A percentile compares a stretch with the other conserved stretches of the same genome.
Evolutionary conservation across 73 alveolate genomes (phyloP).

Genomic region (Diophrys sp.): DNA sequence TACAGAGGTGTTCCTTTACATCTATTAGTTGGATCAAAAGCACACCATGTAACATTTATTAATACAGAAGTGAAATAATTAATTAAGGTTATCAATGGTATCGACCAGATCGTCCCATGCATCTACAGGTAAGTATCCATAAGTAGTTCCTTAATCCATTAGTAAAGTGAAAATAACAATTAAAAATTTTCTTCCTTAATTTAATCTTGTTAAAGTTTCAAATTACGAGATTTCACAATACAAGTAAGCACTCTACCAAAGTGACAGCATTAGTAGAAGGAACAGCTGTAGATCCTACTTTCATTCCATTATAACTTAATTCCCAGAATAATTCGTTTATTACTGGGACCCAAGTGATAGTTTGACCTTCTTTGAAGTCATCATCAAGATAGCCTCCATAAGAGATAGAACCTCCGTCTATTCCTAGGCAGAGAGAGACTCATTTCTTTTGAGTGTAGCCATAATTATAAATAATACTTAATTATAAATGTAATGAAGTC

Average conservation of each 20-base stretch:
- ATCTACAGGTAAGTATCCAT: neutral
- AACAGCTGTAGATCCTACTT: neutral
- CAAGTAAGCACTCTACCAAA: neutral
- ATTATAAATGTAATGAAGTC: no score
- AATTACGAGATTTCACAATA: no score
- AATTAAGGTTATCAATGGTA: no score
- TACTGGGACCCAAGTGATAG: neutral
- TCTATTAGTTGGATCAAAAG: neutral
- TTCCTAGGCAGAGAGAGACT: neutral
- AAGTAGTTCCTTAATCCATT: neutral
- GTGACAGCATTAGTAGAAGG: neutral
- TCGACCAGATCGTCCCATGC: neutral
- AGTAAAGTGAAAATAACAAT: no score
- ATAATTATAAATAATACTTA: no score
- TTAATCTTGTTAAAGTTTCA: no score
- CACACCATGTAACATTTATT: no score
- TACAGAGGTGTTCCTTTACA: slow-evolving; percentile 1
- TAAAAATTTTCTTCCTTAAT: no score
- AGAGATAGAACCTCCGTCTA: neutral
- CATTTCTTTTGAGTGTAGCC: neutral
- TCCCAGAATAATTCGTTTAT: neutral
- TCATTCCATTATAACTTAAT: neutral
- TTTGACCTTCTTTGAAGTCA: no score
- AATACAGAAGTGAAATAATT: no score
- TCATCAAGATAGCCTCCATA: neutral